Base-by-base conservation (phyloP, 1,284 basidiomycete genomes). In the Coniferiporia weirii region DNA sequence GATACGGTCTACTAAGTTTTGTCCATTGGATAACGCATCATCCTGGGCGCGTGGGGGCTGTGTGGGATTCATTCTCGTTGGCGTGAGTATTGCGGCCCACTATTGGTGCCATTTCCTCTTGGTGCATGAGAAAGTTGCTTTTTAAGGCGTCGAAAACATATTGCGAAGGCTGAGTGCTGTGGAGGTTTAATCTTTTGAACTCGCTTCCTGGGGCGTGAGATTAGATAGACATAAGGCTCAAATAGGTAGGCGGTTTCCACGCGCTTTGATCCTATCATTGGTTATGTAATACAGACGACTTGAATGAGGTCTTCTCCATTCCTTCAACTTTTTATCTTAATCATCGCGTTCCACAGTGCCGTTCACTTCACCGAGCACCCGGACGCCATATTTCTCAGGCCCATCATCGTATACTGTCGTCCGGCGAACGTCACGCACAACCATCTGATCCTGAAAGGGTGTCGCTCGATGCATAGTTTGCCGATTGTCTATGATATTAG, bases 381-480 rank as follows among this genome's bases (percentile, higher is more conserved):
- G 52, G 27, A 61, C 55, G 17, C 60, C 60, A 50, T 52, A 15
- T 32, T 49, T 57, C 13, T 61, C 49, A 19, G 61, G 61, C 5
- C 63, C 61, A 32, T 62, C 61, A 50, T 64, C 63, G 43, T 52
- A 64, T 34, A 66, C 64, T 10, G 64, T 66, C 20, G 64, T 66
- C 17, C 64, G 63, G 17, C 64, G 59, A 59, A 66, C 63, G 47
- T 66, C 64, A n/a, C 64, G 54, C 44, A 61, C 52, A 48, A 64
- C 63, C 59, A 56, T 64, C 53, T 66, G 63, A 53, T 66, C 64
- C 44, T 52, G 51, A 54, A 62, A 64, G 15, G 64, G 51, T 36
- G 61, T 63, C 8, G 61, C 64, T 32, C 64, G 50, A 43, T 66
- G 64, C 64, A 66, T 66, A 35, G 55, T 56, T 27, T 52, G 54